phyloP scores from a whole-genome alignment of 2,329 filamentous ascomycete genomes.

The Didymella glomerata region DNA sequence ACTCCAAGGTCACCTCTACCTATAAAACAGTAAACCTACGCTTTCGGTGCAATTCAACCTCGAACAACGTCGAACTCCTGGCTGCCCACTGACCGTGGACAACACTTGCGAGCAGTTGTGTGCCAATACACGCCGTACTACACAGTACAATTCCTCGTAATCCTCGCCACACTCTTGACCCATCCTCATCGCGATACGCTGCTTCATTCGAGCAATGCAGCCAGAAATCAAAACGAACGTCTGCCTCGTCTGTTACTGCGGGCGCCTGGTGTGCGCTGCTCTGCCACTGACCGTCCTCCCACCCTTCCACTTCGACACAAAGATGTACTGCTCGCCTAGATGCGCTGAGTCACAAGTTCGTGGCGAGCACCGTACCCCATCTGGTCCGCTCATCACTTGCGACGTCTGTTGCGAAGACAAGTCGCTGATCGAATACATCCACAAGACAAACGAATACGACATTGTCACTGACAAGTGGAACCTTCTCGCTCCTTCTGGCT shows the following conservation, averaged over 20 bases:
- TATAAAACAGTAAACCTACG: background rate
- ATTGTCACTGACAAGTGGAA: background rate
- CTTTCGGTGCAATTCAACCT: background rate
- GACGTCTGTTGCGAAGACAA: slow-evolving; percentile 8
- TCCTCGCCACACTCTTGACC: background rate
- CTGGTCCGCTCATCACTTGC: background rate
- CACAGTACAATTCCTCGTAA: background rate
- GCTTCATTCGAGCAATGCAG: background rate
- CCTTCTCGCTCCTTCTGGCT: slow-evolving; percentile 1
- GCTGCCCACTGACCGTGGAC: background rate
- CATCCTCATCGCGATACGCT: background rate
- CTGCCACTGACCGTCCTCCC: background rate
- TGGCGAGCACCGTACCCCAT: background rate
- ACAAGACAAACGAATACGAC: background rate
- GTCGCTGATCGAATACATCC: background rate
- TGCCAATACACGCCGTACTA: background rate
- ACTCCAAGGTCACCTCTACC: background rate
- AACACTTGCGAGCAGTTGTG: background rate
- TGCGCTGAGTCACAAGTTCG: background rate
- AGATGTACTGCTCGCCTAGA: slow-evolving; percentile 4
- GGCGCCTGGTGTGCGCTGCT: slow-evolving; percentile 5
- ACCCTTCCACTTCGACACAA: background rate
- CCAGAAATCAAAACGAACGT: background rate
- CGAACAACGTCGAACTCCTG: background rate
- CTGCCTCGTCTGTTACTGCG: slow-evolving; percentile 4